Percentiles rank a stretch among this genome's conserved stretches.
phyloP scores from a whole-genome alignment of 257 asterid species.

The Ocimum tenuiflorum region DNA sequence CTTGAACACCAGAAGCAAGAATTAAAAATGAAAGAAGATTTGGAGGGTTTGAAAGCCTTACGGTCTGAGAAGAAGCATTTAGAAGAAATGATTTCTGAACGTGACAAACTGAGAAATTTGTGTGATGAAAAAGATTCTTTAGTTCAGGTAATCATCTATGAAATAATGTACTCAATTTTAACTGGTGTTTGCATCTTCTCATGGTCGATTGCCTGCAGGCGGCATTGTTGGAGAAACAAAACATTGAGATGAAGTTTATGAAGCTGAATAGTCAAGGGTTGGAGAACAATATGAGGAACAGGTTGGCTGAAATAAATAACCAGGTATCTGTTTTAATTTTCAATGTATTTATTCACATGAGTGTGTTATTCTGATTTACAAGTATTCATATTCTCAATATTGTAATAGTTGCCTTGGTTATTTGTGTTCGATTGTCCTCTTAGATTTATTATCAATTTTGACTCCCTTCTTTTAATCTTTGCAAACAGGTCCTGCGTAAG shows the following conservation, averaged over 20 bases:
- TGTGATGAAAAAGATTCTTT: slow-evolving; percentile 68
- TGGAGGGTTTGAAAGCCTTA: slow-evolving; percentile 50
- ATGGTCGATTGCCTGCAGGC: slow-evolving; percentile 38
- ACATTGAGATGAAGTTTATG: slow-evolving; percentile 51
- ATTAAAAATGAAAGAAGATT: slow-evolving; percentile 50
- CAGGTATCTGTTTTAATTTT: slow-evolving; percentile 40
- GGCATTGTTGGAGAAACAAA: slow-evolving; percentile 63
- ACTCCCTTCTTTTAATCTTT: background rate
- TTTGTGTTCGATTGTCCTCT: background rate
- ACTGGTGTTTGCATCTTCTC: slow-evolving; percentile 17
- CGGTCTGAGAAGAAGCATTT: slow-evolving; percentile 65
- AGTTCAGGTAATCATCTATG: slow-evolving; percentile 54
- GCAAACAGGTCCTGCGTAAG: slow-evolving; percentile 56
- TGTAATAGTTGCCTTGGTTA: background rate
- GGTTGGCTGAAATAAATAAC: slow-evolving; percentile 60
- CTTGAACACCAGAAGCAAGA: slow-evolving; percentile 64
- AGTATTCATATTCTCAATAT: background rate
- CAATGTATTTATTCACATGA: background rate
- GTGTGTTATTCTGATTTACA: background rate
- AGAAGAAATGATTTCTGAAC: slow-evolving; percentile 50
- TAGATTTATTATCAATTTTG: background rate
- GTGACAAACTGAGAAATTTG: slow-evolving; percentile 56
- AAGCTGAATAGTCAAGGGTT: slow-evolving; percentile 60
- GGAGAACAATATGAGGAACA: slow-evolving; percentile 61
- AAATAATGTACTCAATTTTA: background rate